phyloP scores from a whole-genome alignment of 257 asterid genomes.

The Mentha longifolia region DNA sequence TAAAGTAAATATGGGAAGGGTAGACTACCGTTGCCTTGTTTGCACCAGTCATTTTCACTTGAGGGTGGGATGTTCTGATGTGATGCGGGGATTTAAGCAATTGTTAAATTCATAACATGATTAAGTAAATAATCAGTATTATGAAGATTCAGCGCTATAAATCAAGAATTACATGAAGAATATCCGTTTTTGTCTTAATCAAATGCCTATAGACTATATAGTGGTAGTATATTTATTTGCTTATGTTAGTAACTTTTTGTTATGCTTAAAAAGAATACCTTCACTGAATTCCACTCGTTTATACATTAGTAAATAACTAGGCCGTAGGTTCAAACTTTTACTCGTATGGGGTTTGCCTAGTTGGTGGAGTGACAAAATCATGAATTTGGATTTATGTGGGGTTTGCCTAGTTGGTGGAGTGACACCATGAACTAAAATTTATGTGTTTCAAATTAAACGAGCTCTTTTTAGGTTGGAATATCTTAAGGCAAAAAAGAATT shows the following conservation, averaged over 20 bases:
- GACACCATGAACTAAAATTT: neutral
- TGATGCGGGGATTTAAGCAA: too few relatives aligned
- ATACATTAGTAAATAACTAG: too few relatives aligned
- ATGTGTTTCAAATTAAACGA: neutral
- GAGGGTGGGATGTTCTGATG: too few relatives aligned
- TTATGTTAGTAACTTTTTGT: neutral
- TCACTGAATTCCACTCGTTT: too few relatives aligned
- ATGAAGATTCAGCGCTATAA: neutral
- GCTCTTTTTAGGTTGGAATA: too few relatives aligned
- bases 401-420: too few relatives aligned
- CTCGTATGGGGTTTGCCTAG: neutral
- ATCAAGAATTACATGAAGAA: conserved; percentile 9
- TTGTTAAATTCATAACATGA: neutral
- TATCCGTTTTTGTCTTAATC: neutral
- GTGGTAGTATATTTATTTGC: too few relatives aligned
- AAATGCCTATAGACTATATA: too few relatives aligned
- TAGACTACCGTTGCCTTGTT: neutral
- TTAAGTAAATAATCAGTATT: neutral
- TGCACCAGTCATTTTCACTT: neutral
- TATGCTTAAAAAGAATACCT: neutral
- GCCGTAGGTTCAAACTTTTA: neutral
- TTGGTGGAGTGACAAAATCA: neutral
- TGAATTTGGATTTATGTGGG: too few relatives aligned
- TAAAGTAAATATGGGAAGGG: conserved; percentile 15
- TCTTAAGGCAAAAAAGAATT: too few relatives aligned